Conservation (phyloP, 352 stramenopile genomes). For the Globisporangium splendens region DNA sequence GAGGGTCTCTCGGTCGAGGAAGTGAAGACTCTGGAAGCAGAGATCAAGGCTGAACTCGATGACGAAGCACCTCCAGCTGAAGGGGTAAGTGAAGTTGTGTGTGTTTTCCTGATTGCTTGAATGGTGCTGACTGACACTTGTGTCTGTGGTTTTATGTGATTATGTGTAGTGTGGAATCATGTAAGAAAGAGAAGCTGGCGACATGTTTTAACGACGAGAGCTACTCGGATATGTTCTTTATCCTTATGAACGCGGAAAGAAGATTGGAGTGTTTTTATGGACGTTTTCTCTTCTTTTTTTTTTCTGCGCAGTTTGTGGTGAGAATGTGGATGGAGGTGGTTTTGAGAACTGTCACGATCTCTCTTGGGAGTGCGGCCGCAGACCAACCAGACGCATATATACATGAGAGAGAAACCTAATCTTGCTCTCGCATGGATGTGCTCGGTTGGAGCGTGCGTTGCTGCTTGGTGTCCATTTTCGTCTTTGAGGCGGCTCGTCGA, state of each 20-base stretch:
- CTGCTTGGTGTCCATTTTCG: no score
- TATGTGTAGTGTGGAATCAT: constrained; percentile 32
- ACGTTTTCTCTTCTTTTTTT: no score
- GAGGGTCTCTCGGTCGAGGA: constrained; percentile 57
- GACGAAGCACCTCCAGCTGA: constrained; percentile 46
- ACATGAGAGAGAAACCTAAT: background rate
- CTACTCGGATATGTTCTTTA: no score
- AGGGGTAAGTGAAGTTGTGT: constrained; percentile 39
- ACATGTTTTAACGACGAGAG: background rate
- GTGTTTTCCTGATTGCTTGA: background rate
- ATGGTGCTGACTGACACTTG: constrained; percentile 3
- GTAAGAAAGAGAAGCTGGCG: constrained; percentile 16
- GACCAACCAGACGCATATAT: no score
- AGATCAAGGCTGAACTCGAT: constrained; percentile 44
- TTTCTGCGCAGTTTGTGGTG: background rate
- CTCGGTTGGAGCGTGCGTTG: no score
- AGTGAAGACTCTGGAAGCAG: constrained; percentile 54
- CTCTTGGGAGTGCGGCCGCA: no score
- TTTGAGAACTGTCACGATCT: no score
- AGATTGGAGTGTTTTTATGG: no score
- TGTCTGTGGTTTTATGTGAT: background rate
- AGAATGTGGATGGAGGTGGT: background rate
- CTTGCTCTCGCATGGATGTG: no score
- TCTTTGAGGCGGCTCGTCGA: no score
- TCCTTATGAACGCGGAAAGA: no score